Evolutionary conservation across 768 basidiomycete genomes (phyloP), one percentile per base, ranked within the genome.

Genomic region (Mycena vulgaris): DNA sequence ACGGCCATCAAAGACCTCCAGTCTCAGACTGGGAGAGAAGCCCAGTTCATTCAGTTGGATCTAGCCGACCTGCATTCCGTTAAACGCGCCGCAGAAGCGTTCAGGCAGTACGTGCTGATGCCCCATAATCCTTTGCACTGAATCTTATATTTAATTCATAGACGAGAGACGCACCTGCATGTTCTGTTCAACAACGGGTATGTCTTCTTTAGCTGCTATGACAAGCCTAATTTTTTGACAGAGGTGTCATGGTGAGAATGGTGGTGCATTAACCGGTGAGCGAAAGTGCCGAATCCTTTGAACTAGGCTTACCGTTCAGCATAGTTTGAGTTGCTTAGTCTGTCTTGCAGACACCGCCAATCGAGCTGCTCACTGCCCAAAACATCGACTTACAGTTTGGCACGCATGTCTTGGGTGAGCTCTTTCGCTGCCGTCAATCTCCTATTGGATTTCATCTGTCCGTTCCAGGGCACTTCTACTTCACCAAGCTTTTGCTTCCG

Each of bases 1-100:
- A 75, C 73, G 4, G 90, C 90, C 0, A 91, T 93, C 65, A 70
- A 80, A 35, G 85, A 89, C 9, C 79, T 94, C 67, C 84, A 89
- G 51, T 62, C 81, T 28, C 73, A 81, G 39, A 90, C 89, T 0
- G 88, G 88, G 5, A 85, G 83, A 47, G 78, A 83, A 30, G 86
- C 82, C 0, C 55, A 79, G 10, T 86, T 86, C 70, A 76, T 88
- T 2, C 60, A 80, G 16, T 64, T 88, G n/a, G 87, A 88, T 73
- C 72, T 89, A 9, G 78, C 83, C 4, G 82, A 86, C 70, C 70
- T 88, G 28, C 69, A 73, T 17, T 78, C 82, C 7, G 77, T 88
- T 4, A 86, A 84, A 64, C 71, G 72, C 9, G 80, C 83, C 8
- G 86, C 80, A 0, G 78, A 81, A 27, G 83, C 84, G 52, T 89